These are phyloP conservation scores for Deinandra increscens DNA, from an alignment of 129 eudicot genomes.

Conservation along the genomic window DNA sequence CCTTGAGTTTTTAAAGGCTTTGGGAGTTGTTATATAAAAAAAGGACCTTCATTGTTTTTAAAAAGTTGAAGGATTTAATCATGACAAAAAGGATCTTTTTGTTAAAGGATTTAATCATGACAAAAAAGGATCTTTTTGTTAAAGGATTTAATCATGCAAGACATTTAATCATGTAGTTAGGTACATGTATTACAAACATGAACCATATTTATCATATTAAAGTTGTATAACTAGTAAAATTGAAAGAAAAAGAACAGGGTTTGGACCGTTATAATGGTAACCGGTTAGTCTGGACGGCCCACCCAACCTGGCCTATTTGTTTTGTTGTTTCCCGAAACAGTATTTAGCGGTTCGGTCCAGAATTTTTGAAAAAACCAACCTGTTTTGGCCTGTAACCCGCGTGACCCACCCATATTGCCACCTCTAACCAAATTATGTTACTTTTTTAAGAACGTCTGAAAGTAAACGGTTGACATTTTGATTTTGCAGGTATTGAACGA, in stretches of 20 bases:
- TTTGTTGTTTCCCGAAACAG: no score
- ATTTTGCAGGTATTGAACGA: slow-evolving; percentile 56
- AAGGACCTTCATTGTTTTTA: not conserved
- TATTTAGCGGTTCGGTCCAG: no score
- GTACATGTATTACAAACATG: no score
- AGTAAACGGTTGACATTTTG: not conserved
- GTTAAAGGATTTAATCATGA: not conserved
- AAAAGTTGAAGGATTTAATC: not conserved
- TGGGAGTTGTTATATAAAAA: not conserved
- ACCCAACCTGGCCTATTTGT: no score
- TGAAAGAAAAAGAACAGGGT: no score
- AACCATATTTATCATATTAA: no score
- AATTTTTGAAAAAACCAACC: not conserved
- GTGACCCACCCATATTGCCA: not conserved
- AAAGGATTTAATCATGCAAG: not conserved
- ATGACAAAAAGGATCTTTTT: not conserved
- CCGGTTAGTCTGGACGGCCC: no score
- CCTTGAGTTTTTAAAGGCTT: not conserved
- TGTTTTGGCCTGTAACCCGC: not conserved
- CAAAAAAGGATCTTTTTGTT: not conserved
- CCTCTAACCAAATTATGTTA: not conserved
- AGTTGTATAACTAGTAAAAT: no score
- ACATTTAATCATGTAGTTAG: not conserved
- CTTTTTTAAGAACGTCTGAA: not conserved
- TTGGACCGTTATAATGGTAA: no score